Percentiles rank a stretch among this genome's conserved stretches.
Evolutionary conservation across 768 basidiomycete species (phyloP).

Genomic region (Macrolepiota albuminosa): DNA sequence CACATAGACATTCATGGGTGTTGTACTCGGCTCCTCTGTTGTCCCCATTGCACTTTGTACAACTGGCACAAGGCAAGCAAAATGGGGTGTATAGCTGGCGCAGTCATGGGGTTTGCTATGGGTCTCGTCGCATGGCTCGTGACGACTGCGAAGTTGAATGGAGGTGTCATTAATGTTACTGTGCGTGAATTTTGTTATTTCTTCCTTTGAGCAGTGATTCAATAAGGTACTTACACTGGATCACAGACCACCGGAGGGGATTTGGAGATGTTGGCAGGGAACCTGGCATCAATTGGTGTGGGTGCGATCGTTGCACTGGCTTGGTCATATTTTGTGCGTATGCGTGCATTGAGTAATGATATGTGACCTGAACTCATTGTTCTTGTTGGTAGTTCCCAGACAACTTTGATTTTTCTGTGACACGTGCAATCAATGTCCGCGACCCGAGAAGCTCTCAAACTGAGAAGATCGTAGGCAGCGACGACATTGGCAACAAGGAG

Average conservation of each 20-base stretch:
- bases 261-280: constrained; percentile 79
- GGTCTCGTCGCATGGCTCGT: constrained; percentile 85
- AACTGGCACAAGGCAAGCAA: constrained; percentile 83
- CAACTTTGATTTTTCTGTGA: constrained; percentile 74
- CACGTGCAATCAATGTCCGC: constrained; percentile 64
- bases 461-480: neutral
- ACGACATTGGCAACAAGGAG: neutral
- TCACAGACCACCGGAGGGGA: constrained; percentile 46
- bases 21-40: constrained; percentile 80
- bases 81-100: constrained; percentile 71
- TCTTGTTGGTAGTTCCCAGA: constrained; percentile 41
- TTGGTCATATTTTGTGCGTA: constrained; percentile 58
- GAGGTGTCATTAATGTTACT: constrained; percentile 63
- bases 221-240: neutral
- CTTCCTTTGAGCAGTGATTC: neutral
- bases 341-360: constrained; percentile 28
- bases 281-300: constrained; percentile 76
- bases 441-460: constrained; percentile 23
- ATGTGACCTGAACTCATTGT: neutral
- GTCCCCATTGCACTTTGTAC: constrained; percentile 86
- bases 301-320: constrained; percentile 72
- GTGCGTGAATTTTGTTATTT: constrained; percentile 30
- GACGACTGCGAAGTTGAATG: constrained; percentile 67
- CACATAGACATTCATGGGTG: constrained; percentile 79
- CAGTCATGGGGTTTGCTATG: constrained; percentile 61